Base-by-base conservation (phyloP, 305 asterid species). In the Solanum hybrid region DNA sequence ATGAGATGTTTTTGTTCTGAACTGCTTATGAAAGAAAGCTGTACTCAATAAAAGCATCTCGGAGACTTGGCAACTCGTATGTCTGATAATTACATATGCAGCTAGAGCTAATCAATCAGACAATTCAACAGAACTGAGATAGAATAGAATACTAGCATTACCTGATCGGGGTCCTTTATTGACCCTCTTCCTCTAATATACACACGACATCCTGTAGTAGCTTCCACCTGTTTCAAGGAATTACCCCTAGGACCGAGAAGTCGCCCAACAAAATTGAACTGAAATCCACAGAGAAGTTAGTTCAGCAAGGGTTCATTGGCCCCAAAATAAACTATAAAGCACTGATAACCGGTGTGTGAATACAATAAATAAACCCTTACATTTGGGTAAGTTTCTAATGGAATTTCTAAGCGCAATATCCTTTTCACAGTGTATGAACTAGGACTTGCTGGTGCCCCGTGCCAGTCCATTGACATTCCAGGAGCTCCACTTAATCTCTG, bases 391-490 rank as follows among this genome's bases (percentile, higher is more conserved):
- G 90, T 96, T 89, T 96, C 99, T 86, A 96, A 97, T 38, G 99
- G 99, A 91, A 96, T 96, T 79, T 97, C 99, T 88, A 97, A 91
- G 88, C 98, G 99, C 95, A 97, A 90, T 86, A 97, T 95, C 92
- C 96, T 95, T 91, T 95, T 97, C 80, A 96, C 97, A 2, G 98
- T 96, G 91, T 92, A 95, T 61, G 99, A 92, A 91, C 98, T 97
- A 78, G 99, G 99, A 92, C 99, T 96, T 89, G 99, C 98, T 17
- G 99, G 99, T 83, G 99, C 99, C 87, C 99, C 99, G 92, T 96
- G 99, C 99, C 99, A 97, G 92, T 96, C 98, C 99, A 97, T 97
- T 33, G 96, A 91, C 98, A 95, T 97, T 89, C 98, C 98, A 90
- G 94, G 94, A 89, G 96, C 96, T 73, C 96, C 96, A 89, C 94